Conservation (phyloP, 257 asterid species). For the Solanum ossicruentum region DNA sequence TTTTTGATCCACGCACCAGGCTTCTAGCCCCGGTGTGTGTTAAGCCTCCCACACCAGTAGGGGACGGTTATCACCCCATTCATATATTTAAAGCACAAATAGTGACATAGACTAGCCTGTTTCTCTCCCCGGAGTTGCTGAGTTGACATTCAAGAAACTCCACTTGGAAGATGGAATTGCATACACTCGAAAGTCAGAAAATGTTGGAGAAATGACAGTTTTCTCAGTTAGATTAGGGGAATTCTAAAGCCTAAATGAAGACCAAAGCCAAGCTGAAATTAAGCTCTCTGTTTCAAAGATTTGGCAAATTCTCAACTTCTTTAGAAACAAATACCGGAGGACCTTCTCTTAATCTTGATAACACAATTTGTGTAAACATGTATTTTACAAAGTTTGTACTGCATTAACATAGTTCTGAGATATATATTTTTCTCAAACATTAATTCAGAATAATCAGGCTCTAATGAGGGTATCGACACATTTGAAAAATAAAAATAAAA, state of each 20-base stretch:
- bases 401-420: neutral
- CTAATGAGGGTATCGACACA: no score
- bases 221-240: constrained; percentile 44
- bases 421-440: neutral
- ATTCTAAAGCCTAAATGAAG: constrained; percentile 13
- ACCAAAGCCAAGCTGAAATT: no score
- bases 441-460: no score
- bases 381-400: neutral
- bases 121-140: no score
- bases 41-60: no score
- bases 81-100: no score
- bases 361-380: constrained; percentile 3
- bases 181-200: neutral
- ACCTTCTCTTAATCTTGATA: constrained; percentile 1
- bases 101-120: no score
- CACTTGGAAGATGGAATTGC: neutral
- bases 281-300: constrained; percentile 36
- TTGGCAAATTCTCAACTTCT: constrained; percentile 12
- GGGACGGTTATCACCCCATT: no score
- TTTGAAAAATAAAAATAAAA: no score
- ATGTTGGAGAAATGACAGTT: constrained; percentile 11
- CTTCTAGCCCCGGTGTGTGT: no score
- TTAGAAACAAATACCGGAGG: constrained; percentile 4
- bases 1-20: no score
- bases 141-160: no score